Conservation (phyloP, 441 rosid genomes). For the Metrosideros polymorpha region DNA sequence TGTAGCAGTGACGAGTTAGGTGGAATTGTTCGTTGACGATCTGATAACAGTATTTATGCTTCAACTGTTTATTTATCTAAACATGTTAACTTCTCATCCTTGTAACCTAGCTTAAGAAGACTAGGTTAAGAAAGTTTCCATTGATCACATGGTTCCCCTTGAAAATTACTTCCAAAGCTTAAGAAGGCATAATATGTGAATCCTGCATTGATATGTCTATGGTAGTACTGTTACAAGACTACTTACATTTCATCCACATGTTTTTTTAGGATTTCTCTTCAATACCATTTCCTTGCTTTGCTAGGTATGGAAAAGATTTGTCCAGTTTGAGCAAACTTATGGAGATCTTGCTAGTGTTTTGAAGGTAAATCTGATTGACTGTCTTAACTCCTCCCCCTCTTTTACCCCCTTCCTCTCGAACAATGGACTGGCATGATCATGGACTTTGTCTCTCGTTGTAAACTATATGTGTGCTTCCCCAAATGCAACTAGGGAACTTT, state of each 20-base stretch:
- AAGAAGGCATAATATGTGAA: neutral
- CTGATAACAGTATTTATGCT: neutral
- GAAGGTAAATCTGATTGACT: slow-evolving; percentile 44
- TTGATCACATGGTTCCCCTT: neutral
- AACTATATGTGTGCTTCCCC: neutral
- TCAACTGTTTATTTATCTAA: neutral
- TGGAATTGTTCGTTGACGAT: neutral
- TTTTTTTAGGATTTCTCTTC: neutral
- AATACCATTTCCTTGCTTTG: slow-evolving; percentile 3
- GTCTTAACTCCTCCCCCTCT: neutral
- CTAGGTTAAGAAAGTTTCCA: neutral
- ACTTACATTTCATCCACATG: neutral
- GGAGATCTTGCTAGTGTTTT: slow-evolving; percentile 91
- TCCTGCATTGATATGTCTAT: neutral
- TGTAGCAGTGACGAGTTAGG: neutral
- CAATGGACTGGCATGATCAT: neutral
- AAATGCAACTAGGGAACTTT: neutral
- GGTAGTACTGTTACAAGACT: neutral
- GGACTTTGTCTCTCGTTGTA: neutral
- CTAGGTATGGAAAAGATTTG: slow-evolving; percentile 87
- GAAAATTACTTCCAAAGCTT: neutral
- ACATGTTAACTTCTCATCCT: neutral
- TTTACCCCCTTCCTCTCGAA: neutral
- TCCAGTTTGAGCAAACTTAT: slow-evolving; percentile 85
- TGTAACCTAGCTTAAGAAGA: neutral